Conservation (phyloP, 305 asterid genomes). For the Solanum hybrid region DNA sequence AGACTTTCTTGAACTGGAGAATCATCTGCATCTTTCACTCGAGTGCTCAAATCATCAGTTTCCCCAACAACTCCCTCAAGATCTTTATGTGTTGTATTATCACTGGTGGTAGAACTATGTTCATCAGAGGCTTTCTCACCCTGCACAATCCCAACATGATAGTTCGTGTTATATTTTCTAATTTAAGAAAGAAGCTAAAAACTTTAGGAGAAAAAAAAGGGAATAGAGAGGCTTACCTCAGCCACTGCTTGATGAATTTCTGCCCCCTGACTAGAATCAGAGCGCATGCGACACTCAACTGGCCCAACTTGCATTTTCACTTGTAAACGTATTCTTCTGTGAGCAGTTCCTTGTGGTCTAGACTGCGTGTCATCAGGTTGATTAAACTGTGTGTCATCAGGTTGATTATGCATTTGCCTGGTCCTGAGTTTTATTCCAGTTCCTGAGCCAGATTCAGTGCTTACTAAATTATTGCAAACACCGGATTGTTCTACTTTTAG, state of each 20-base stretch:
- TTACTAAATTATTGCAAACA: conserved; percentile 12
- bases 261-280: conserved; percentile 16
- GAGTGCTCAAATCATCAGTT: neutral
- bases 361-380: neutral
- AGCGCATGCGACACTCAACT: conserved; percentile 22
- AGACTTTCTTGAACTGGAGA: conserved; percentile 9
- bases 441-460: conserved; percentile 19
- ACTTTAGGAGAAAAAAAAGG: neutral
- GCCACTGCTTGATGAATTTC: conserved; percentile 11
- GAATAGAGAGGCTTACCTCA: conserved; percentile 30
- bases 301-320: conserved; percentile 43
- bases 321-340: conserved; percentile 57
- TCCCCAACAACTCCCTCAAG: conserved; percentile 6
- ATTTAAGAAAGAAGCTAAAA: neutral
- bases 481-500: conserved; percentile 5
- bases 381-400: neutral
- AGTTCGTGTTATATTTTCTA: neutral
- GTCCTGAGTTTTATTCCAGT: conserved; percentile 47
- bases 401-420: conserved; percentile 22
- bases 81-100: conserved; percentile 12
- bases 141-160: conserved; percentile 27
- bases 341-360: conserved; percentile 46
- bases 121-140: conserved; percentile 19
- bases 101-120: conserved; percentile 4
- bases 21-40: conserved; percentile 4